phyloP scores from a whole-genome alignment of 352 stramenopile genomes.

The Salisapilia sapeloensis region DNA sequence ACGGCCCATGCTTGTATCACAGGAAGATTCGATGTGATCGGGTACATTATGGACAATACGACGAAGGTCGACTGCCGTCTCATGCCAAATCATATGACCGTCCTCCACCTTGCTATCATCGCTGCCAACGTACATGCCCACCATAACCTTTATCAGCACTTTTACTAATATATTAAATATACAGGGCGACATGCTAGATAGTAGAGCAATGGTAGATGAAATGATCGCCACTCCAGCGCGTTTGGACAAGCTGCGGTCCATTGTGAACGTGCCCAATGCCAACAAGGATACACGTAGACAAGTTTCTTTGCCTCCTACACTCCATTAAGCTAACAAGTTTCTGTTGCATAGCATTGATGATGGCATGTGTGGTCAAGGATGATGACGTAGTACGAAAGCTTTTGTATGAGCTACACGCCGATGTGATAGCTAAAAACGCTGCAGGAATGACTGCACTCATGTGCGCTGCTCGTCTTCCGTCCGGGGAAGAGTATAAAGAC shows the following conservation, averaged over 20 bases:
- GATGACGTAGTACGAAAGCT: constrained; percentile 24
- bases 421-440: constrained; percentile 17
- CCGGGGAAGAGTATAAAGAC: too few species aligned
- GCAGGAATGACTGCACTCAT: constrained; percentile 61
- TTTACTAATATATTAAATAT: too few species aligned
- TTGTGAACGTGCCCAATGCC: constrained; percentile 41
- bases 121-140: constrained; percentile 27
- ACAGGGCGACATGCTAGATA: too few species aligned
- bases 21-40: constrained; percentile 52
- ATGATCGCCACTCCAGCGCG: constrained; percentile 25
- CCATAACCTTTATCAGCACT: too few species aligned
- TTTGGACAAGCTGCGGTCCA: constrained; percentile 18
- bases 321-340: too few species aligned
- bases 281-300: constrained; percentile 58
- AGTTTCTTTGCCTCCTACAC: too few species aligned
- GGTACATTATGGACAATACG: constrained; percentile 31
- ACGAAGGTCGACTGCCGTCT: constrained; percentile 34
- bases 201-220: constrained; percentile 48
- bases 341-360: constrained; percentile 47
- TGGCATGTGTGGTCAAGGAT: constrained; percentile 72
- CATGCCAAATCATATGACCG: constrained; percentile 44
- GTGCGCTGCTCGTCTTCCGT: constrained; percentile 39
- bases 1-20: constrained; percentile 1
- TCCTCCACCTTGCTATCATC: constrained; percentile 65
- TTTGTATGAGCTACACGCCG: constrained; percentile 19